Evolutionary conservation across 1,284 basidiomycete species (phyloP).

Genomic region (Melampsora americana): DNA sequence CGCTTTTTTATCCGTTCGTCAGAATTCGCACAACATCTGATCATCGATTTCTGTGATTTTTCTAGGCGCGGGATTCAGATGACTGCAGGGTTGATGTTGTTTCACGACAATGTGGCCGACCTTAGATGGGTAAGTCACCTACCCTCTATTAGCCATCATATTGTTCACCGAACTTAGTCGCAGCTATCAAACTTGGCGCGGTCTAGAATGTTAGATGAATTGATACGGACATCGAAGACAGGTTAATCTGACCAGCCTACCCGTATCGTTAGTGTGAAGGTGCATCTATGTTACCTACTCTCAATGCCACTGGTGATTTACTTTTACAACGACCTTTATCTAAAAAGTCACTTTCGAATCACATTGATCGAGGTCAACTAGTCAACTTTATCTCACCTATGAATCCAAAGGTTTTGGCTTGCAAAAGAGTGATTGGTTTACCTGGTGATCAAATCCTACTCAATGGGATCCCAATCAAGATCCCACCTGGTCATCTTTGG

Average conservation of each 20-base stretch:
- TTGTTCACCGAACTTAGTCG: background rate
- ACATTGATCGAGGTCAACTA: conserved; percentile 29
- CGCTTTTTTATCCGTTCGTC: background rate
- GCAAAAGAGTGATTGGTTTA: conserved; percentile 36
- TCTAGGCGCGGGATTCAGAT: conserved; percentile 30
- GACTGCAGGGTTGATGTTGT: conserved; percentile 23
- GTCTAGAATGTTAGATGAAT: background rate
- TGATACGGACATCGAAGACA: background rate
- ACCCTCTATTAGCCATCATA: background rate
- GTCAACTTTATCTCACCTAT: conserved; percentile 40
- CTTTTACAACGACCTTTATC: conserved; percentile 28
- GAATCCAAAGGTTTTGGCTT: conserved; percentile 39
- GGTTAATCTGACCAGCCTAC: background rate
- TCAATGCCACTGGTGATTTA: conserved; percentile 41
- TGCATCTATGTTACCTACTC: conserved; percentile 35
- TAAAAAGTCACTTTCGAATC: conserved; percentile 7
- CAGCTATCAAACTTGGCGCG: background rate
- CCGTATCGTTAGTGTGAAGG: conserved; percentile 38
- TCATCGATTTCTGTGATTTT: background rate
- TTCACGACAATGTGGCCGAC: conserved; percentile 40
- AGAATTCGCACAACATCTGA: background rate
- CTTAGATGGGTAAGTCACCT: conserved; percentile 34
- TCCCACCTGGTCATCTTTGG: conserved; percentile 42
- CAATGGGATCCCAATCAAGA: conserved; percentile 3
- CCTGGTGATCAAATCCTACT: conserved; percentile 38